Evolutionary conservation across 176 grass and related monocot genomes (phyloP).

Genomic region (Panicum miliaceum): DNA sequence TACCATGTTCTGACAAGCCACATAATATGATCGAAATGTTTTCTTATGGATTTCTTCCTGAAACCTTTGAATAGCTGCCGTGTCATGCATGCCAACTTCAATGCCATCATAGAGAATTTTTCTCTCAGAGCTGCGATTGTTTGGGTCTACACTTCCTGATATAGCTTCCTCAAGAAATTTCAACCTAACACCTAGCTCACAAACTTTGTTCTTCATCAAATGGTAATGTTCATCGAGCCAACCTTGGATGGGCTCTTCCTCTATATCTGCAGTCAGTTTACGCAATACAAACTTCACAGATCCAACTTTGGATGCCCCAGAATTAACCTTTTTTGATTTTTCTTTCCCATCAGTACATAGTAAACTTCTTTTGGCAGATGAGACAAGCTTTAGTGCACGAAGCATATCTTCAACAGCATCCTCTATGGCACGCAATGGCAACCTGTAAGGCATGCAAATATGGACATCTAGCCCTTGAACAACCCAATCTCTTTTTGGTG

Average conservation of each 20-base stretch:
- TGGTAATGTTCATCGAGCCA: slow-evolving; percentile 99
- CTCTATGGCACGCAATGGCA: slow-evolving; percentile 94
- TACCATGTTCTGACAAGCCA: slow-evolving; percentile 79
- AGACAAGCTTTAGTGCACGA: slow-evolving; percentile 87
- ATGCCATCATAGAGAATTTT: slow-evolving; percentile 56
- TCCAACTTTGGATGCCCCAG: slow-evolving; percentile 71
- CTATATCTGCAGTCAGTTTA: slow-evolving; percentile 87
- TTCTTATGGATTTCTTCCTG: slow-evolving; percentile 90
- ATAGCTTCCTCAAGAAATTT: slow-evolving; percentile 87
- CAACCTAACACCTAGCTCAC: slow-evolving; percentile 78
- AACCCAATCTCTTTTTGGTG: slow-evolving; percentile 80
- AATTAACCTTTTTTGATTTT: slow-evolving; percentile 64
- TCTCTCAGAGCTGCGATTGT: slow-evolving; percentile 48
- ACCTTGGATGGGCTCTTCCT: slow-evolving; percentile 97
- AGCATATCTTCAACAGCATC: slow-evolving; percentile 96
- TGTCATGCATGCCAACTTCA: slow-evolving; percentile 68
- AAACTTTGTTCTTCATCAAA: slow-evolving; percentile 83
- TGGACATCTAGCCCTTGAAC: slow-evolving; percentile 92
- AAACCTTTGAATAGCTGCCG: slow-evolving; percentile 58
- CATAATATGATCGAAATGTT: slow-evolving; percentile 86
- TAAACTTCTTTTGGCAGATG: slow-evolving; percentile 74
- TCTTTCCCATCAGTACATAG: slow-evolving; percentile 65
- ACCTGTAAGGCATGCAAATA: slow-evolving; percentile 93
- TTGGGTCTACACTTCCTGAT: slow-evolving; percentile 60
- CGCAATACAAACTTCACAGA: slow-evolving; percentile 90